phyloP scores from a whole-genome alignment of 1,284 basidiomycete genomes.

The Fomitopsis pinicola region DNA sequence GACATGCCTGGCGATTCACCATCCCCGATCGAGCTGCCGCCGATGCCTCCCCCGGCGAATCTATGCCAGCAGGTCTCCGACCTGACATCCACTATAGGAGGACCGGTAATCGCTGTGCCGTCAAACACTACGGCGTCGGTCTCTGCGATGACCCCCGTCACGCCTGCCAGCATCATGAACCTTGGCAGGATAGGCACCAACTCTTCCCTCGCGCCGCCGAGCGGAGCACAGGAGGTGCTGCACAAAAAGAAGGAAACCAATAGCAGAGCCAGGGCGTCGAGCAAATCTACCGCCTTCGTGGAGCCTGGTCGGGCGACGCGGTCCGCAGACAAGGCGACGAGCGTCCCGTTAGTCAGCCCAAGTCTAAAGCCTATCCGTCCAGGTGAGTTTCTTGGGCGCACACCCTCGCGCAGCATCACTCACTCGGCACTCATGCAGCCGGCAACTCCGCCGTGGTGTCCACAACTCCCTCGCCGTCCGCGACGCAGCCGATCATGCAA shows the following conservation, averaged over 20 bases:
- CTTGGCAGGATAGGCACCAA: constrained; percentile 58
- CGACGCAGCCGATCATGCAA: constrained; percentile 27
- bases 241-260: constrained; percentile 4
- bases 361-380: constrained; percentile 67
- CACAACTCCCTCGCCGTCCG: constrained; percentile 20
- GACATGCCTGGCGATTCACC: constrained; percentile 57
- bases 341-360: constrained; percentile 36
- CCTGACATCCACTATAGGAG: constrained; percentile 13
- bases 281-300: constrained; percentile 24
- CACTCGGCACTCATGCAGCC: constrained; percentile 11
- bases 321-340: constrained; percentile 11
- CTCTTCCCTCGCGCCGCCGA: constrained; percentile 34
- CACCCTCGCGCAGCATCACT: not conserved
- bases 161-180: constrained; percentile 86
- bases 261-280: constrained; percentile 25
- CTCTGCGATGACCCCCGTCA: constrained; percentile 63
- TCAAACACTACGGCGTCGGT: constrained; percentile 8
- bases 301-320: constrained; percentile 8
- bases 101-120: constrained; percentile 19
- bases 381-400: constrained; percentile 35
- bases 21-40: constrained; percentile 72
- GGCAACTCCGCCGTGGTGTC: constrained; percentile 17
- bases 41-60: constrained; percentile 75
- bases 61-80: constrained; percentile 32
- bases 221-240: constrained; percentile 13